phyloP scores from a whole-genome alignment of 805 yeast genomes.

The Geotrichum ghanense region DNA sequence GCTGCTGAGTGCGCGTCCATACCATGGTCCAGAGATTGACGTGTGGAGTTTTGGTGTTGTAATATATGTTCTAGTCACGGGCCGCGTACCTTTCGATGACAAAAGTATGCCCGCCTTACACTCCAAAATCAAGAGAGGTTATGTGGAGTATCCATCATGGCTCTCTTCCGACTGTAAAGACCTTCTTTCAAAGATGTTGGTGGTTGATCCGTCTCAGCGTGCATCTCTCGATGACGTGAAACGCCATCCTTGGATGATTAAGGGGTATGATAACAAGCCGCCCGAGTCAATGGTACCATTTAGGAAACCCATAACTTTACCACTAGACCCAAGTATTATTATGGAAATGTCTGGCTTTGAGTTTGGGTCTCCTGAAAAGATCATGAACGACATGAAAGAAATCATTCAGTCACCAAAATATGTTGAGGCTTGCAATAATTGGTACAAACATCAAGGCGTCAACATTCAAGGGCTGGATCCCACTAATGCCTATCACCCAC shows the following conservation, averaged over 20 bases:
- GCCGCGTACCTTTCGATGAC: constrained; percentile 97
- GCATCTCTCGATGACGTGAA: constrained; percentile 70
- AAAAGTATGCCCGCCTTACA: constrained; percentile 85
- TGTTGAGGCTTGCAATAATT: constrained; percentile 45
- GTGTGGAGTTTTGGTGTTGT: constrained; percentile 98
- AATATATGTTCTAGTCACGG: constrained; percentile 87
- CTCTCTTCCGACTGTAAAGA: constrained; percentile 73
- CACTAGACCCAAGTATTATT: constrained; percentile 56
- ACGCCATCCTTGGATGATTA: constrained; percentile 89
- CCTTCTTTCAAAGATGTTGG: constrained; percentile 75
- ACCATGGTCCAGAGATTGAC: constrained; percentile 94
- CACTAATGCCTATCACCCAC: constrained; percentile 77
- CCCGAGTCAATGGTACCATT: constrained; percentile 65
- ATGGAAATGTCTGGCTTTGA: constrained; percentile 69
- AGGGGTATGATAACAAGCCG: constrained; percentile 61
- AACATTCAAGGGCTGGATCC: constrained; percentile 33
- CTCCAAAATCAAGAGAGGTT: constrained; percentile 85
- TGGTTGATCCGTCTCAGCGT: constrained; percentile 76
- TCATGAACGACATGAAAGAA: constrained; percentile 42
- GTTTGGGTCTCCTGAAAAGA: constrained; percentile 56
- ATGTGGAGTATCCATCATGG: constrained; percentile 81
- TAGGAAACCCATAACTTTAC: constrained; percentile 61
- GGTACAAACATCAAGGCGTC: constrained; percentile 38
- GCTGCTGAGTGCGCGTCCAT: constrained; percentile 81
- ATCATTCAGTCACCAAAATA: constrained; percentile 59